Percentiles rank a stretch among this genome's conserved stretches.
Conservation (phyloP, 768 basidiomycete species). For the Phanerochaete carnosa region DNA sequence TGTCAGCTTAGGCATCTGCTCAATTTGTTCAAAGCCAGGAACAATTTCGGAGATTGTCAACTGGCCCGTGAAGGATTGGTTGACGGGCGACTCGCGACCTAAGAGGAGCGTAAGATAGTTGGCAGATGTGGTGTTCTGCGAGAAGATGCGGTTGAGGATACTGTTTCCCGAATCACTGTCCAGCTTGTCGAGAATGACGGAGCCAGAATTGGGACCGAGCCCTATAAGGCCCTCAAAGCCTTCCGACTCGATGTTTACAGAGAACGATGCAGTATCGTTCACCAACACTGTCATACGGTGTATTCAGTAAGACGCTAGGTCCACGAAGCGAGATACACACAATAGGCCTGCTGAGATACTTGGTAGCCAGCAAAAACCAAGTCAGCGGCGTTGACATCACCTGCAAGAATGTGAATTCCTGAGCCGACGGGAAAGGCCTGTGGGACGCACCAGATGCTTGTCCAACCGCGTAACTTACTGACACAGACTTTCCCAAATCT, state of each 20-base stretch:
- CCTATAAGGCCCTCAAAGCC: constrained; percentile 73
- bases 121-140: constrained; percentile 46
- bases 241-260: constrained; percentile 53
- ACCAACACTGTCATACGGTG: constrained; percentile 50
- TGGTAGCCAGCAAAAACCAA: constrained; percentile 55
- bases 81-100: constrained; percentile 54
- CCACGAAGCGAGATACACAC: constrained; percentile 3
- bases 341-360: constrained; percentile 47
- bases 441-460: constrained; percentile 48
- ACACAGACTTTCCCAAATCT: constrained; percentile 53
- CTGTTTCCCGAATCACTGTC: constrained; percentile 49
- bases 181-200: constrained; percentile 57
- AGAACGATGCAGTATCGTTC: constrained; percentile 58
- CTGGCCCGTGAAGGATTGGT: constrained; percentile 53
- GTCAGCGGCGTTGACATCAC: constrained; percentile 51
- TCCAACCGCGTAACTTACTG: constrained; percentile 69
- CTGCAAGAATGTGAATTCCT: constrained; percentile 27
- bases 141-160: constrained; percentile 63
- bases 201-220: constrained; percentile 74
- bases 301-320: not conserved
- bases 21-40: constrained; percentile 58
- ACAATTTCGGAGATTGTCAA: constrained; percentile 67
- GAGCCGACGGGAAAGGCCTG: not conserved
- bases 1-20: constrained; percentile 58
- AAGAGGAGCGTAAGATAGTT: constrained; percentile 73